A percentile compares a stretch with the other conserved stretches of the same genome.
These are phyloP conservation scores for Lindgomyces ingoldianus DNA, from an alignment of 495 filamentous ascomycete species.

Conservation along the genomic window DNA sequence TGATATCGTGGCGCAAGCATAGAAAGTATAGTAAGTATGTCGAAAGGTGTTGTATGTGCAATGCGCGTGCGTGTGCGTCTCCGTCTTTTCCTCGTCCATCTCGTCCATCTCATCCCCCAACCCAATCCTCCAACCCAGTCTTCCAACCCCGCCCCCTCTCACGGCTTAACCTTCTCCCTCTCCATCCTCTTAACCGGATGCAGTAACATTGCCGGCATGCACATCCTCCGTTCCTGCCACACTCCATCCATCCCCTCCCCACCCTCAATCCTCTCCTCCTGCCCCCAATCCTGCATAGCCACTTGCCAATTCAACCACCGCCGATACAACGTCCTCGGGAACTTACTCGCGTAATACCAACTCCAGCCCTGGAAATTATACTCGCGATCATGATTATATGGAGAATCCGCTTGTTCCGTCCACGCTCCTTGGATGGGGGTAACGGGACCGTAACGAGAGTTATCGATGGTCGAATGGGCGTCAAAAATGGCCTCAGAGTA, in stretches of 20 bases:
- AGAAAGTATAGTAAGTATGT: no score
- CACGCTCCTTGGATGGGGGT: constrained; percentile 34
- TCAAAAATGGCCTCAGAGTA: constrained; percentile 65
- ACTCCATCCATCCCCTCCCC: constrained; percentile 30
- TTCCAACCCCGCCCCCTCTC: no score
- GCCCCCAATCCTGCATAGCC: constrained; percentile 23
- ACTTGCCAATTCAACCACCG: constrained; percentile 59
- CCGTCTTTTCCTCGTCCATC: no score
- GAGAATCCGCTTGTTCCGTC: constrained; percentile 38
- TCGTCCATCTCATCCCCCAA: no score
- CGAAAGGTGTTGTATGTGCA: no score
- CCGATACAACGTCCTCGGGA: constrained; percentile 60
- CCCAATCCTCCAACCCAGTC: no score
- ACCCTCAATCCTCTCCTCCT: constrained; percentile 25
- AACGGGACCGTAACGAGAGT: constrained; percentile 51
- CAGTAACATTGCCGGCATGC: constrained; percentile 75
- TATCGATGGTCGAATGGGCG: constrained; percentile 52
- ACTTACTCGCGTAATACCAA: constrained; percentile 59
- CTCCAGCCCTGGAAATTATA: constrained; percentile 58
- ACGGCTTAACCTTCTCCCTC: constrained; percentile 15
- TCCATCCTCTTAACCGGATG: constrained; percentile 46
- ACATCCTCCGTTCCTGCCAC: constrained; percentile 76
- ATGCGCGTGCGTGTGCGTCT: no score
- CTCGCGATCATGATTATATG: constrained; percentile 51
- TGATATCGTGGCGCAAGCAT: no score